These are phyloP conservation scores for Oryza glumipatula DNA, from an alignment of 176 grass and related monocot species.

Conservation along the genomic window DNA sequence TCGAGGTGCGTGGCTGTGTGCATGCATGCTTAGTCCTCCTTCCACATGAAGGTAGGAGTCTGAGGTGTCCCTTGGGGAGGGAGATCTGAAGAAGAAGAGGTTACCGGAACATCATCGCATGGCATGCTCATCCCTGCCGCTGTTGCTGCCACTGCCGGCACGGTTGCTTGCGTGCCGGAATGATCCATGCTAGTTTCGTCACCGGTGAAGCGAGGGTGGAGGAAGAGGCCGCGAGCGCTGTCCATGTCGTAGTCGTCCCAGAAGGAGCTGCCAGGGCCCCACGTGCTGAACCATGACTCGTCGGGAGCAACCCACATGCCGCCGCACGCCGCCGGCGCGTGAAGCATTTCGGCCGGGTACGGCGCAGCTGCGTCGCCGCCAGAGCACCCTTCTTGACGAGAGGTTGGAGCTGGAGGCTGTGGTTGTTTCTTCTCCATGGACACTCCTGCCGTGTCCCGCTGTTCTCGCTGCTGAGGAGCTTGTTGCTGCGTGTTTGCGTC, in stretches of 20 bases:
- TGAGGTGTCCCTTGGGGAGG: not conserved
- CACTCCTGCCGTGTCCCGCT: not conserved
- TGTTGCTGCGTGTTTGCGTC: constrained; percentile 41
- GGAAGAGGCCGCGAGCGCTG: constrained; percentile 59
- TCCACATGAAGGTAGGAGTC: constrained; percentile 46
- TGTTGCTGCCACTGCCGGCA: not conserved
- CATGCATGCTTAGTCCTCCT: constrained; percentile 41
- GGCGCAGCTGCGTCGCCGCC: constrained; percentile 3
- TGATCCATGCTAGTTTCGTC: constrained; percentile 34
- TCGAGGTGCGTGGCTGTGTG: not conserved
- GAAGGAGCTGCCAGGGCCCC: constrained; percentile 81
- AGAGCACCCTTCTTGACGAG: constrained; percentile 22
- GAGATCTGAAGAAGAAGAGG: constrained; percentile 39
- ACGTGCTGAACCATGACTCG: constrained; percentile 80
- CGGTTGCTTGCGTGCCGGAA: constrained; percentile 5
- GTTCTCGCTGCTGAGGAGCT: not conserved
- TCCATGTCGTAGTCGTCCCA: constrained; percentile 98
- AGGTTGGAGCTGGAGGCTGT: constrained; percentile 2
- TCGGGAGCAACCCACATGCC: constrained; percentile 70
- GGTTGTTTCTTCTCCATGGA: constrained; percentile 30
- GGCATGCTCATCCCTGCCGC: constrained; percentile 1
- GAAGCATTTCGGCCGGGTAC: constrained; percentile 4
- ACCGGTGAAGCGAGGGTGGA: constrained; percentile 63
- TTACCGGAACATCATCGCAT: constrained; percentile 51
- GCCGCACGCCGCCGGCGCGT: constrained; percentile 30